Evolutionary conservation across 305 asterid species (phyloP).

Genomic region (Euphrasia arctica): DNA sequence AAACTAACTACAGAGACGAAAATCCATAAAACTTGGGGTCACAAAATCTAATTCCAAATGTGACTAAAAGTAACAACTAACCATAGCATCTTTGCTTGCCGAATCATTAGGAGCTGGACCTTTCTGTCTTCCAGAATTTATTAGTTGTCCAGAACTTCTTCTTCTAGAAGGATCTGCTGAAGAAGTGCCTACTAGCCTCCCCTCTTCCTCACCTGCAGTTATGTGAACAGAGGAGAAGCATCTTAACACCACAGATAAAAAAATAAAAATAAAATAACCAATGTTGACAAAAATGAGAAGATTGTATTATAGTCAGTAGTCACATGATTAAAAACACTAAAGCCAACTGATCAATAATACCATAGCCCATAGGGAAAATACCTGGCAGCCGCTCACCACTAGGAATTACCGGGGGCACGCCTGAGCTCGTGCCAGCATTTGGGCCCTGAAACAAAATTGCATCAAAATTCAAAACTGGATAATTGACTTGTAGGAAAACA

Average conservation of each 20-base stretch:
- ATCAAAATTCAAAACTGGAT: slow-evolving; percentile 11
- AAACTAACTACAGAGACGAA: slow-evolving; percentile 14
- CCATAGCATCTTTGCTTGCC: slow-evolving; percentile 83
- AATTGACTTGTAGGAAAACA: slow-evolving; percentile 3
- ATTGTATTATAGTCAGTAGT: not conserved
- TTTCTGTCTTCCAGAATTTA: slow-evolving; percentile 58
- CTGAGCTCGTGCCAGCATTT: slow-evolving; percentile 81
- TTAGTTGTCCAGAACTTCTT: slow-evolving; percentile 59
- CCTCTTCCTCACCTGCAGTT: slow-evolving; percentile 71
- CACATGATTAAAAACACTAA: slow-evolving; percentile 11
- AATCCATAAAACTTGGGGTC: slow-evolving; percentile 6
- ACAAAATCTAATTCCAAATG: slow-evolving; percentile 13
- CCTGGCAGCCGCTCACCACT: slow-evolving; percentile 64
- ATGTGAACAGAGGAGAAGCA: slow-evolving; percentile 14
- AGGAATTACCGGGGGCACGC: slow-evolving; percentile 85
- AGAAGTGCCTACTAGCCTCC: slow-evolving; percentile 53
- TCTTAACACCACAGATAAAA: slow-evolving; percentile 22
- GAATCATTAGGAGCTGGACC: slow-evolving; percentile 78
- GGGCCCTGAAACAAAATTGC: slow-evolving; percentile 52
- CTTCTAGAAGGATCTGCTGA: slow-evolving; percentile 64
- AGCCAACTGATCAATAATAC: slow-evolving; percentile 2
- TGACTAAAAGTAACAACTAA: slow-evolving; percentile 36
- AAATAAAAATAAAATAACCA: not conserved
- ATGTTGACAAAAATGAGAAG: not conserved
- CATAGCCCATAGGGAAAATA: slow-evolving; percentile 25